Conservation (phyloP, 2,329 filamentous ascomycete genomes). For the Aureobasidium sp. region DNA sequence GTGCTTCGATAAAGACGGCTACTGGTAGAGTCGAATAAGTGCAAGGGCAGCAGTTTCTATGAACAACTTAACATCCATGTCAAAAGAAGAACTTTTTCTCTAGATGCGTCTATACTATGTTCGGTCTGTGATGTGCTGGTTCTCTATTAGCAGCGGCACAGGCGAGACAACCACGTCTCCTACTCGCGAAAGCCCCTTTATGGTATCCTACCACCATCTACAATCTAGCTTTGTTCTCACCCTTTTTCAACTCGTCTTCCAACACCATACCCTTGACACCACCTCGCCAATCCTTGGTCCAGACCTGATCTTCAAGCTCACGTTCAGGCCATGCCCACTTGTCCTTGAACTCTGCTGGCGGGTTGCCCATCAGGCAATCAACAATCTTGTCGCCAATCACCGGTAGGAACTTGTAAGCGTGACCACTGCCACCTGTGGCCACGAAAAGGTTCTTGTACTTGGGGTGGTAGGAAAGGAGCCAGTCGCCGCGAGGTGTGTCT, state of each 20-base stretch:
- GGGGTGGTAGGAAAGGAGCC: slow-evolving; percentile 48
- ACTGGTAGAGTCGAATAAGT: too few species aligned
- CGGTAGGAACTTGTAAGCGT: slow-evolving; percentile 57
- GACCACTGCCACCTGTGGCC: slow-evolving; percentile 55
- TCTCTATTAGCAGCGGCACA: neutral
- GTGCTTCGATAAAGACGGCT: too few species aligned
- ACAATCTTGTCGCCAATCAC: slow-evolving; percentile 50
- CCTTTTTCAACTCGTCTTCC: slow-evolving; percentile 30
- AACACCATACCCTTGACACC: slow-evolving; percentile 31
- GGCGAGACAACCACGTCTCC: neutral
- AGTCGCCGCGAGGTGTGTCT: slow-evolving; percentile 50
- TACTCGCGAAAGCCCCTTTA: too few species aligned
- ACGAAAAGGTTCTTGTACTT: slow-evolving; percentile 48
- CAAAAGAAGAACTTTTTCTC: too few species aligned
- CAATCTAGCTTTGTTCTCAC: slow-evolving; percentile 2
- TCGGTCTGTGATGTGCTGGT: too few species aligned
- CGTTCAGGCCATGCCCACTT: slow-evolving; percentile 54
- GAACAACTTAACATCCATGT: too few species aligned
- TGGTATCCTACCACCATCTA: neutral
- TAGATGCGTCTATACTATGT: too few species aligned
- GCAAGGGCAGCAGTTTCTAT: too few species aligned
- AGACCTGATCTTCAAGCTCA: slow-evolving; percentile 27
- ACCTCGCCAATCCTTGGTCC: slow-evolving; percentile 35
- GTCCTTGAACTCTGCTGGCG: slow-evolving; percentile 42
- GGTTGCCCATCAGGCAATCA: slow-evolving; percentile 43